Base-by-base conservation (phyloP, 257 asterid genomes). In the Plantago ovata region DNA sequence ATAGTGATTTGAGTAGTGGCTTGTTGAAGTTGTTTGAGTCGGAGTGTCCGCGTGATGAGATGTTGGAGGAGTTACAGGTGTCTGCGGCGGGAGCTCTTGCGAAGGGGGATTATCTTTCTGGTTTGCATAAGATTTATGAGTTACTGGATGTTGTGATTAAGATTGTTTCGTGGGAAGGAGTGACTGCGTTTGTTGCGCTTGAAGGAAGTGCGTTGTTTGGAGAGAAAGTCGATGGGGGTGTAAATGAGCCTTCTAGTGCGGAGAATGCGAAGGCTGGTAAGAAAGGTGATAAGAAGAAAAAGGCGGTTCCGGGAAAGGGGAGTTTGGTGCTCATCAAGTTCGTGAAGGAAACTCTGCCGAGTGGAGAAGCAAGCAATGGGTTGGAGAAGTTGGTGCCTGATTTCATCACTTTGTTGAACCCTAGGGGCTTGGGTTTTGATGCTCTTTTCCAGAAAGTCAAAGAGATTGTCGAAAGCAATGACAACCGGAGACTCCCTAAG, bases 391-490 rank as follows among this genome's bases (percentile, higher is more conserved):
- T 42, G 57, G 65, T 64, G 43, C 66, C 53, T 52, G 70, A 69
- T 70, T 69, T 80, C 51, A 63, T 68, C 21, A 67, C 78, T 1
- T 52, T 77, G 48, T 70, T 89, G 71, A 81, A 93, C 68, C 95
- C 92, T 1, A 68, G 67, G 60, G 68, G 67, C 47, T 40, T 58
- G 41, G 70, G 75, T 13, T 81, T 82, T 63, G 82, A 75, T 24
- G 74, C 56, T 56, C 72, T 93, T 38, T 48, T 80, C 44, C 49
- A 64, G 66, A 93, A 86, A 71, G 81, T 86, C 69, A 93, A 84
- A 72, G 97, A 82, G 69, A 86, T 89, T 6, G 97, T 88, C 44
- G 95, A 89, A 69, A 86, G 89, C 77, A 93, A 89, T 75, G 96
- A 89, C 60, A 86, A 82, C 62, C 73, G 95, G 63, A 89, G 97